Percentiles rank a stretch among this genome's conserved stretches.
These are phyloP conservation scores for Protomyces inouyei DNA, from an alignment of 1,139 yeast species.

Conservation along the genomic window DNA sequence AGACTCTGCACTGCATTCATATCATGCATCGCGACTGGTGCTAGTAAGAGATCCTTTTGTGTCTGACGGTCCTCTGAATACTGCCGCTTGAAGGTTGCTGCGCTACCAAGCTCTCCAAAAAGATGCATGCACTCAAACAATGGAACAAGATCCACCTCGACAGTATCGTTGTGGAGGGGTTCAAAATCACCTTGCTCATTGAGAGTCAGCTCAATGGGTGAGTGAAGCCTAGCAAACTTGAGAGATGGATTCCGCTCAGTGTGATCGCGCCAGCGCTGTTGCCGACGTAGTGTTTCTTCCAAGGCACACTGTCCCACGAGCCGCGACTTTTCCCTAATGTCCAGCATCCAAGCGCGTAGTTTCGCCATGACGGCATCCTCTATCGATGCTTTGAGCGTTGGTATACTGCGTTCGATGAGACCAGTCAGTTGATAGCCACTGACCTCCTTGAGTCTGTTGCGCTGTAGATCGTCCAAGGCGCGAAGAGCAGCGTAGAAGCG, in stretches of 20 bases:
- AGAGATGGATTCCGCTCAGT: constrained; percentile 46
- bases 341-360: constrained; percentile 64
- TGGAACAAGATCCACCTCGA: constrained; percentile 58
- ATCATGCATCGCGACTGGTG: constrained; percentile 29
- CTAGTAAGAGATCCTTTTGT: constrained; percentile 65
- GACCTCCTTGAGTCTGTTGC: constrained; percentile 61
- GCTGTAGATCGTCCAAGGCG: constrained; percentile 66
- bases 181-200: constrained; percentile 43
- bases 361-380: constrained; percentile 73
- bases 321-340: constrained; percentile 54
- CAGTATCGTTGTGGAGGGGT: constrained; percentile 46
- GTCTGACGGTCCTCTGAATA: constrained; percentile 69
- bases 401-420: constrained; percentile 58
- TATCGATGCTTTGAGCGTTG: constrained; percentile 68
- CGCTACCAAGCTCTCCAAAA: constrained; percentile 65
- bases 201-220: constrained; percentile 74
- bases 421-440: constrained; percentile 72
- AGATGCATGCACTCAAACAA: constrained; percentile 80
- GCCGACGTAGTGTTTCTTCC: constrained; percentile 52
- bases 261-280: constrained; percentile 53
- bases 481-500: constrained; percentile 76
- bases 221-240: constrained; percentile 64
- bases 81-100: constrained; percentile 54
- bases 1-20: constrained; percentile 49
- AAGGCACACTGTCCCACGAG: constrained; percentile 59